These are phyloP conservation scores for Saccharomyces hybrid DNA, from an alignment of 1,139 yeast genomes.

Conservation along the genomic window DNA sequence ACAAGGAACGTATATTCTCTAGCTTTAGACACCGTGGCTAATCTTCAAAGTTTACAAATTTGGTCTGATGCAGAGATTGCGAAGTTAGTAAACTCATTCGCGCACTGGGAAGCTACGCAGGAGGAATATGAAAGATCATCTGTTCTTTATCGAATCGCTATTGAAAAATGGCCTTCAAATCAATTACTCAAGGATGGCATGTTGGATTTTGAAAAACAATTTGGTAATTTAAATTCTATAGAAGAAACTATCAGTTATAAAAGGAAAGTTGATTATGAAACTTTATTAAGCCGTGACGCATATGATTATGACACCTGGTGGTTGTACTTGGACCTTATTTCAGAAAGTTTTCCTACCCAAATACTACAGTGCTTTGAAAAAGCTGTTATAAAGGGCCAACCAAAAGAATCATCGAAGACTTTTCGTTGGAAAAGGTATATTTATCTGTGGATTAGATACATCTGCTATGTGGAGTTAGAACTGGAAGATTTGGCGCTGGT, in stretches of 20 bases:
- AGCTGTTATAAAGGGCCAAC: constrained; percentile 36
- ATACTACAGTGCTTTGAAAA: constrained; percentile 38
- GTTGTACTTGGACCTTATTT: constrained; percentile 48
- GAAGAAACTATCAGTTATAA: constrained; percentile 47
- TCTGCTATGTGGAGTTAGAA: constrained; percentile 54
- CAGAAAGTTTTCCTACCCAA: constrained; percentile 29
- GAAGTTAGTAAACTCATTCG: constrained; percentile 46
- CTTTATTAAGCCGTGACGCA: constrained; percentile 41
- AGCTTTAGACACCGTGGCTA: constrained; percentile 49
- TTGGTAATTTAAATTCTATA: constrained; percentile 50
- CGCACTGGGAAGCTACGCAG: constrained; percentile 62
- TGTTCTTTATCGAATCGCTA: constrained; percentile 44
- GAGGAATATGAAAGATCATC: constrained; percentile 61
- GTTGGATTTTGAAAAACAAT: constrained; percentile 56
- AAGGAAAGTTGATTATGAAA: constrained; percentile 50
- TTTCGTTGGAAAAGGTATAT: constrained; percentile 59
- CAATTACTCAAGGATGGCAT: constrained; percentile 40
- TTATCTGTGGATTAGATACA: constrained; percentile 61
- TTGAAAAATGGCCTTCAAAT: constrained; percentile 40
- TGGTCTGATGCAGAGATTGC: constrained; percentile 24
- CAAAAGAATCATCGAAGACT: constrained; percentile 33
- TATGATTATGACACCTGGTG: constrained; percentile 77
- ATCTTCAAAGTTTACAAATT: constrained; percentile 20
- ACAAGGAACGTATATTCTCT: constrained; percentile 60
- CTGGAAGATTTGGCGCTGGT: constrained; percentile 40